A percentile compares a stretch with the other conserved stretches of the same genome.
phyloP scores from a whole-genome alignment of 2,329 filamentous ascomycete species.

The Botrytis medusae region DNA sequence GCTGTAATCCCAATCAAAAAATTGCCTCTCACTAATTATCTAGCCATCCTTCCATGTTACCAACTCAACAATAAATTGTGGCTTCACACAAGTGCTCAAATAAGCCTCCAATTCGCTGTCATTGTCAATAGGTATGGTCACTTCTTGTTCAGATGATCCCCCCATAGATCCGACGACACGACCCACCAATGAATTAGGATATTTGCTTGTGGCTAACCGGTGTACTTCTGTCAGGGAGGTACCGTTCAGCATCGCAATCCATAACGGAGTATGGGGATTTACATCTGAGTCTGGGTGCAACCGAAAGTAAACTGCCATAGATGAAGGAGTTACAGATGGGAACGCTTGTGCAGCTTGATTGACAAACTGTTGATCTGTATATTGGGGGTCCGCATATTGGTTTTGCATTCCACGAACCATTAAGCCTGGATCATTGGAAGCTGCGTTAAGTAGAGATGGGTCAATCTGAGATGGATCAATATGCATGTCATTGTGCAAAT shows the following conservation, averaged over 20 bases:
- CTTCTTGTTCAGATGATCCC: slow-evolving; percentile 54
- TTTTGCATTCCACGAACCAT: slow-evolving; percentile 40
- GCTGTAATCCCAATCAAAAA: background rate
- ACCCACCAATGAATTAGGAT: slow-evolving; percentile 57
- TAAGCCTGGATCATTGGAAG: slow-evolving; percentile 41
- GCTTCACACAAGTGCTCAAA: slow-evolving; percentile 53
- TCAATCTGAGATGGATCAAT: slow-evolving; percentile 66
- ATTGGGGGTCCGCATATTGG: slow-evolving; percentile 37
- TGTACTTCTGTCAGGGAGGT: slow-evolving; percentile 61
- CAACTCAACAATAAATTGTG: slow-evolving; percentile 39
- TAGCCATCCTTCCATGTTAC: slow-evolving; percentile 38
- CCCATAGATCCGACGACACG: slow-evolving; percentile 66
- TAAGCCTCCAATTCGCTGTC: slow-evolving; percentile 74
- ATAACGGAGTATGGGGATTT: slow-evolving; percentile 52
- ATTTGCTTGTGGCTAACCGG: slow-evolving; percentile 60
- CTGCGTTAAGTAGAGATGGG: slow-evolving; percentile 59
- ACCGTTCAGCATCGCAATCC: slow-evolving; percentile 61
- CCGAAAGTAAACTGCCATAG: slow-evolving; percentile 67
- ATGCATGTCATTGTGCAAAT: slow-evolving; percentile 59
- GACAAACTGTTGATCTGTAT: slow-evolving; percentile 40
- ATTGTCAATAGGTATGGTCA: slow-evolving; percentile 63
- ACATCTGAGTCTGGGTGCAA: slow-evolving; percentile 64
- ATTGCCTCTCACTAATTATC: background rate
- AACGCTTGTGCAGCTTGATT: slow-evolving; percentile 45
- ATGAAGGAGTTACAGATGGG: slow-evolving; percentile 31